These are phyloP conservation scores for Phytophthora nicotianae DNA, from an alignment of 352 stramenopile species.

Conservation along the genomic window DNA sequence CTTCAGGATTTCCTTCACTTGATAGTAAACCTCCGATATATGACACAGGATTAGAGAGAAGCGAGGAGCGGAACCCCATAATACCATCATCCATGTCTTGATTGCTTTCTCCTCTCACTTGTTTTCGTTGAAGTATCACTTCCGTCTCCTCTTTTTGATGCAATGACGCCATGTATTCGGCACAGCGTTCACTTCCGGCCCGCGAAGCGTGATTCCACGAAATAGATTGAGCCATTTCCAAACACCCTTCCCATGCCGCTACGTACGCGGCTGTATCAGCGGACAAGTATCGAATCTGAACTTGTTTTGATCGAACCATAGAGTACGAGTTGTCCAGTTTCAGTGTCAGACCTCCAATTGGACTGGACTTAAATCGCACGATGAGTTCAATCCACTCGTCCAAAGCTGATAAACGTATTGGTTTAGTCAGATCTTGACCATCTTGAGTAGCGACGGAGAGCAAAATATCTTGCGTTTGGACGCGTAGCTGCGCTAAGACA, in stretches of 20 bases:
- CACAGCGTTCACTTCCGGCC: slow-evolving; percentile 44
- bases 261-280: slow-evolving; percentile 38
- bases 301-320: slow-evolving; percentile 64
- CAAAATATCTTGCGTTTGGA: slow-evolving; percentile 51
- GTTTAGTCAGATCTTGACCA: slow-evolving; percentile 39
- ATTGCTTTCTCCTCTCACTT: slow-evolving; percentile 17
- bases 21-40: slow-evolving; percentile 65
- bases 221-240: slow-evolving; percentile 74
- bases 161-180: slow-evolving; percentile 46
- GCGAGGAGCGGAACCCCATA: slow-evolving; percentile 52
- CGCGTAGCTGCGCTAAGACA: slow-evolving; percentile 37
- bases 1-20: slow-evolving; percentile 35
- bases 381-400: slow-evolving; percentile 63
- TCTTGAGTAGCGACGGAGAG: slow-evolving; percentile 35
- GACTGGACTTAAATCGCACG: slow-evolving; percentile 34
- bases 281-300: slow-evolving; percentile 45
- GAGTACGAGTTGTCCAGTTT: slow-evolving; percentile 76
- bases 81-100: slow-evolving; percentile 42
- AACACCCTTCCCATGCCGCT: slow-evolving; percentile 60
- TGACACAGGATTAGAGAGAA: slow-evolving; percentile 71
- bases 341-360: slow-evolving; percentile 25
- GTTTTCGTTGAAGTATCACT: slow-evolving; percentile 46
- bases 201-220: slow-evolving; percentile 67
- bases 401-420: slow-evolving; percentile 44
- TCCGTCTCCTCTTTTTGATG: slow-evolving; percentile 54